Conservation (phyloP, 495 filamentous ascomycete genomes). For the Geopyxis carbonaria region DNA sequence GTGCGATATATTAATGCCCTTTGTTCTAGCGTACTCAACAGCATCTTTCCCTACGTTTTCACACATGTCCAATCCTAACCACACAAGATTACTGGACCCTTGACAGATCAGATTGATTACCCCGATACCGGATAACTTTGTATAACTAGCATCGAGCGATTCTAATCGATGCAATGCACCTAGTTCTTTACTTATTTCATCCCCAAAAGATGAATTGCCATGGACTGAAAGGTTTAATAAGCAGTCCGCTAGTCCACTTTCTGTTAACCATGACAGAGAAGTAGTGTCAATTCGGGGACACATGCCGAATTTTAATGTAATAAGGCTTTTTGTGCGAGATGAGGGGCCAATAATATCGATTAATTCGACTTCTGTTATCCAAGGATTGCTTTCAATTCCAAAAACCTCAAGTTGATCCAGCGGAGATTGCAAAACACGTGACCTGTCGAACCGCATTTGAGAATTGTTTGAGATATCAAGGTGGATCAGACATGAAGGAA, state of each 20-base stretch:
- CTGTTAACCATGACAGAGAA: slow-evolving; percentile 10
- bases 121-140: slow-evolving; percentile 15
- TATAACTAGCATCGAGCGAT: slow-evolving; percentile 16
- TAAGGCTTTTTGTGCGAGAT: no score
- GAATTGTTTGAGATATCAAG: no score
- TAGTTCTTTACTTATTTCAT: slow-evolving; percentile 15
- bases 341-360: no score
- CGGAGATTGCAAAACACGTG: no score
- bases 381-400: no score
- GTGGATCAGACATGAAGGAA: no score
- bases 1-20: slow-evolving; percentile 12
- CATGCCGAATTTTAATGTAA: slow-evolving; percentile 11
- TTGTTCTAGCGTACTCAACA: slow-evolving; percentile 7
- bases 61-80: slow-evolving; percentile 16
- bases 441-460: no score
- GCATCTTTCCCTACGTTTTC: slow-evolving; percentile 14
- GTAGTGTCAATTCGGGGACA: slow-evolving; percentile 14
- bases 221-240: slow-evolving; percentile 10
- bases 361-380: no score
- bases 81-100: slow-evolving; percentile 7
- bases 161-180: slow-evolving; percentile 6
- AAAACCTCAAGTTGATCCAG: no score
- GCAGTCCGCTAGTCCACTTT: slow-evolving; percentile 2
- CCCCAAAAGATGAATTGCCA: slow-evolving; percentile 13
- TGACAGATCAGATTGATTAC: slow-evolving; percentile 12